Evolutionary conservation across 1,139 yeast species (phyloP).

Genomic region (Meyerozyma athensensis): DNA sequence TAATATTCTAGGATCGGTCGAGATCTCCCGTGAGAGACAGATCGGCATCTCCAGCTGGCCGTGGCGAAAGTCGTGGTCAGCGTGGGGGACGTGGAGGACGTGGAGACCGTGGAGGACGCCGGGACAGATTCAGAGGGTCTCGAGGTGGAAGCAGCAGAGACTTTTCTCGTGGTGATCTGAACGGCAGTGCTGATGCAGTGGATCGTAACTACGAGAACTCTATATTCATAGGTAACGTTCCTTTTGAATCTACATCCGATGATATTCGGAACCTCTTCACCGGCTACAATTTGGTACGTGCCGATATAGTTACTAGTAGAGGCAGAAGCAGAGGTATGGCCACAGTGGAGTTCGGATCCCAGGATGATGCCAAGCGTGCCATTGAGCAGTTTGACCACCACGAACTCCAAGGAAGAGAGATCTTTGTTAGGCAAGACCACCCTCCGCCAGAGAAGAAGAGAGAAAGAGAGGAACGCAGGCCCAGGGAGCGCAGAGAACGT

Average conservation of each 20-base stretch:
- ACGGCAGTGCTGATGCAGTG: constrained; percentile 20
- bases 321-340: constrained; percentile 92
- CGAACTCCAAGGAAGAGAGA: constrained; percentile 69
- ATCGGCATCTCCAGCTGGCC: constrained; percentile 28
- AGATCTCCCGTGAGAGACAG: constrained; percentile 44
- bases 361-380: constrained; percentile 70
- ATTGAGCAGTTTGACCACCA: constrained; percentile 67
- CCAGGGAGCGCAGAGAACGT: constrained; percentile 9
- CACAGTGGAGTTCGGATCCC: constrained; percentile 76
- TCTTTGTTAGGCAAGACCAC: constrained; percentile 85
- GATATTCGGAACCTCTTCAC: constrained; percentile 59
- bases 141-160: constrained; percentile 16
- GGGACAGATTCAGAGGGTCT: constrained; percentile 12
- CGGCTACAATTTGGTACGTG: constrained; percentile 69
- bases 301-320: constrained; percentile 79
- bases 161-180: constrained; percentile 13
- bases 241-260: constrained; percentile 56
- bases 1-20: constrained; percentile 39
- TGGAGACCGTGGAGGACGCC: constrained; percentile 19
- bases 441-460: constrained; percentile 61
- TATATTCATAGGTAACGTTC: constrained; percentile 69
- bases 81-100: constrained; percentile 19
- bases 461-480: constrained; percentile 7
- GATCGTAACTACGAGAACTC: constrained; percentile 65
- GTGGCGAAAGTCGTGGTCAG: constrained; percentile 19